These are phyloP conservation scores for Tolypocladium endophyticum DNA, from an alignment of 2,329 filamentous ascomycete genomes.

Conservation along the genomic window DNA sequence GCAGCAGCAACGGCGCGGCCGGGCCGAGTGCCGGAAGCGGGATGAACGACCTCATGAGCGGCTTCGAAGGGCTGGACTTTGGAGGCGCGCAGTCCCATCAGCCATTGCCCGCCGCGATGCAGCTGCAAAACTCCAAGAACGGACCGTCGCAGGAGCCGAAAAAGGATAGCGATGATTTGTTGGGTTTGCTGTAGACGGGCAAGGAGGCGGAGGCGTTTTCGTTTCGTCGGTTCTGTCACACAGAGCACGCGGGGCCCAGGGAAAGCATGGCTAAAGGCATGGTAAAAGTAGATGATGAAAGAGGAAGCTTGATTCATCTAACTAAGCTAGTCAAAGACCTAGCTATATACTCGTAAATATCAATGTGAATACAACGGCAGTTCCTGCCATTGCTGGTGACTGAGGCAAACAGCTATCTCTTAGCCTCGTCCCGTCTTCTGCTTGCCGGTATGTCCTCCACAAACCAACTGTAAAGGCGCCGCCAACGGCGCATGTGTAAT, in stretches of 20 bases:
- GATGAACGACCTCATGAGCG: slow-evolving; percentile 82
- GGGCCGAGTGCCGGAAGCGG: slow-evolving; percentile 37
- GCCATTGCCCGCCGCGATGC: slow-evolving; percentile 53
- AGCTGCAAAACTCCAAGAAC: slow-evolving; percentile 32
- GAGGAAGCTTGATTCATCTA: too few species aligned
- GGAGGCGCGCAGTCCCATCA: slow-evolving; percentile 43
- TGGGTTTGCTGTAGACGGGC: slow-evolving; percentile 27
- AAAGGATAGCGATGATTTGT: slow-evolving; percentile 52
- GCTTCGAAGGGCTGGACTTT: slow-evolving; percentile 74
- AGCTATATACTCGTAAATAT: too few species aligned
- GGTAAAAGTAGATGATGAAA: too few species aligned
- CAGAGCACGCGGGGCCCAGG: not conserved
- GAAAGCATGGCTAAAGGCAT: not conserved
- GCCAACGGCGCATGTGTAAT: not conserved
- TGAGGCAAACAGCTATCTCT: too few species aligned
- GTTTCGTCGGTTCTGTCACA: not conserved
- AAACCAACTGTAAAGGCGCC: too few species aligned
- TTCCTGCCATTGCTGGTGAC: too few species aligned
- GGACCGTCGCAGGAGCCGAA: slow-evolving; percentile 31
- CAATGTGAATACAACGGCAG: too few species aligned
- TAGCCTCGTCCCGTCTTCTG: too few species aligned
- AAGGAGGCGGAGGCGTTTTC: not conserved
- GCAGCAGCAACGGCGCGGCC: slow-evolving; percentile 20
- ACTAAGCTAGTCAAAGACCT: too few species aligned
- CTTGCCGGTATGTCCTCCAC: too few species aligned